Evolutionary conservation across 179 eudicot genomes (phyloP).

Genomic region (Carnegiea gigantea): DNA sequence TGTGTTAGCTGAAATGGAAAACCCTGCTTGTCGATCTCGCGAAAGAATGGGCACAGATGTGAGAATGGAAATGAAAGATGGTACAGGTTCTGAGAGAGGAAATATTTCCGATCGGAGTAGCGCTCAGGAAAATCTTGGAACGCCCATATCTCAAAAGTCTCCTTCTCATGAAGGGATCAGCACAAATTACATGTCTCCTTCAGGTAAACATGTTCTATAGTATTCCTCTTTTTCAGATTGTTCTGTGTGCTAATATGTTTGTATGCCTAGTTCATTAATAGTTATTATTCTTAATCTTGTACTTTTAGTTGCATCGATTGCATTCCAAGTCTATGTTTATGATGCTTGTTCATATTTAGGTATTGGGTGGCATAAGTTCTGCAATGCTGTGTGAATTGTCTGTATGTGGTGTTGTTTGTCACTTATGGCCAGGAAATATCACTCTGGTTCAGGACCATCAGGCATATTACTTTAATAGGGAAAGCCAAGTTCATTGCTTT

Average conservation of each 20-base stretch:
- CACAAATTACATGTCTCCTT: conserved; percentile 35
- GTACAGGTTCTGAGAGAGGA: conserved; percentile 37
- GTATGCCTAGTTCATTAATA: not conserved
- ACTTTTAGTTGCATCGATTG: not conserved
- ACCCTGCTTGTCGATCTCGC: conserved; percentile 25
- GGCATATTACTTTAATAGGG: not conserved
- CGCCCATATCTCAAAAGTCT: conserved; percentile 47
- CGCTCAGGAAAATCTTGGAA: conserved; percentile 36
- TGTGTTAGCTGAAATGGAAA: conserved; percentile 48
- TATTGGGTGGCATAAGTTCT: not conserved
- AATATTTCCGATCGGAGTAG: conserved; percentile 38
- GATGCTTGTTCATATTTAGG: not conserved
- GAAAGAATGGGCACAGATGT: conserved; percentile 32
- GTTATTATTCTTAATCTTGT: not conserved
- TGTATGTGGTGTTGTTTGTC: not conserved
- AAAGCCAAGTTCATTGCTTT: not conserved
- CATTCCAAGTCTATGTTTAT: not conserved
- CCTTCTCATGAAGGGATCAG: conserved; percentile 38
- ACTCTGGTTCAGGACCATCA: not conserved
- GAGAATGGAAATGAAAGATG: conserved; percentile 40
- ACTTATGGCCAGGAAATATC: not conserved
- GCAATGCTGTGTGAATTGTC: not conserved
- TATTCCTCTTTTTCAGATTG: not conserved
- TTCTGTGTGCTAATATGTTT: not conserved
- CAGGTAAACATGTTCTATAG: conserved; percentile 34